phyloP scores from a whole-genome alignment of 1,284 basidiomycete genomes.

The Thelephora terrestris region DNA sequence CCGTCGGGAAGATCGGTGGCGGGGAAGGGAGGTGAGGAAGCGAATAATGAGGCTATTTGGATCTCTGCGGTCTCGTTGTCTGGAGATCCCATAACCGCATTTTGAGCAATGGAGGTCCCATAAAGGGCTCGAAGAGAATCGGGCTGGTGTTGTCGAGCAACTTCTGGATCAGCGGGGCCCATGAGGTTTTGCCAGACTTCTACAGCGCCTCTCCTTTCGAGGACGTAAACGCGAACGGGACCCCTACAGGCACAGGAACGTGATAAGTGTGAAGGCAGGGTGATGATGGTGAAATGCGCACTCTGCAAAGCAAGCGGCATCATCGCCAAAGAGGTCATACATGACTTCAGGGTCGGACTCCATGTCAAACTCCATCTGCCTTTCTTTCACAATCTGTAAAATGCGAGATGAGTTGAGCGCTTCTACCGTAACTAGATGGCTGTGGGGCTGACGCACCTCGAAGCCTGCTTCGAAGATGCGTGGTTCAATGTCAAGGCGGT shows the following conservation, averaged over 20 bases:
- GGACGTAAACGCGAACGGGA: slow-evolving; percentile 78
- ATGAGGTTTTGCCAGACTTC: slow-evolving; percentile 69
- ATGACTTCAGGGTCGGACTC: slow-evolving; percentile 69
- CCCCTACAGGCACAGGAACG: slow-evolving; percentile 35
- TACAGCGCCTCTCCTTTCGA: slow-evolving; percentile 67
- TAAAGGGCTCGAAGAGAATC: slow-evolving; percentile 60
- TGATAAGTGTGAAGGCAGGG: slow-evolving; percentile 3
- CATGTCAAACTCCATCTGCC: slow-evolving; percentile 74
- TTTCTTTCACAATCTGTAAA: slow-evolving; percentile 64
- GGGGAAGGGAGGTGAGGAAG: slow-evolving; percentile 68
- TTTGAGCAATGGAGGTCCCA: slow-evolving; percentile 41
- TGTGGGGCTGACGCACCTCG: slow-evolving; percentile 39
- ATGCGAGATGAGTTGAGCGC: neutral
- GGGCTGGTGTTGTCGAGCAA: slow-evolving; percentile 43
- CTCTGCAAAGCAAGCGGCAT: slow-evolving; percentile 64
- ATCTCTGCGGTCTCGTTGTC: slow-evolving; percentile 57
- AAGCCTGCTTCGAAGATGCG: slow-evolving; percentile 67
- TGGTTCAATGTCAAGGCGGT: slow-evolving; percentile 66
- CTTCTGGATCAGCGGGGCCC: slow-evolving; percentile 48
- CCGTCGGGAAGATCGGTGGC: slow-evolving; percentile 48
- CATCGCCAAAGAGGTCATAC: slow-evolving; percentile 66
- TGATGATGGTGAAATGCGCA: slow-evolving; percentile 29
- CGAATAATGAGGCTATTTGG: slow-evolving; percentile 66
- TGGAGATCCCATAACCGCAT: slow-evolving; percentile 62
- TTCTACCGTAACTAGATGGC: neutral